Base-by-base conservation (phyloP, 371 early-diverging fungal species). In the Umbelopsis sp. region DNA sequence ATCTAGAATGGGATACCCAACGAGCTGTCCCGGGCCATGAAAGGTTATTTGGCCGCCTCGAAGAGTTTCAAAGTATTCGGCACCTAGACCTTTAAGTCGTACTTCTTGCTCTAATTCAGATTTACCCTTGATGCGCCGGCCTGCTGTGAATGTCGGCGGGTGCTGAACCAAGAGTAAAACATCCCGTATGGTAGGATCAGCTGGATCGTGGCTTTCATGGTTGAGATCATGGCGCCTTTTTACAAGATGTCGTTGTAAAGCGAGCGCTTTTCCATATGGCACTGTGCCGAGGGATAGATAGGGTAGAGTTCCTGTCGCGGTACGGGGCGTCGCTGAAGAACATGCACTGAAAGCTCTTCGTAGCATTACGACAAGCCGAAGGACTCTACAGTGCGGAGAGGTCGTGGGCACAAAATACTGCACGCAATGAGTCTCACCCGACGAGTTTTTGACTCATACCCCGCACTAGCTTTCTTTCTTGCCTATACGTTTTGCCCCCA, bases 1-100 rank as follows among this genome's bases (percentile, higher is more conserved):
- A 72, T 96, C 85, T 11, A 98, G 45, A 51, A 96, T 95, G 3
- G 99, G 99, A 75, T 99, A 99, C 11, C 91, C 96, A 25, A 99
- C 94, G 45, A 99, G 80, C 80, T 99, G 99, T 0, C 98, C 98
- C 3, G 98, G 99, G 0, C 98, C 98, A 81, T 99, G 99, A 74
- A 91, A 99, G 0, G 99, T 99, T 7, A 92, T 87, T 79, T 99
- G 93, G 7, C 99, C 99, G 22, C 99, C 99, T 14, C 98, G 83
- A 77, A 86, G 78, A 0, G 89, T 87, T 81, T 94, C 92, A 63
- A 81, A 87, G 76, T 94, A 97, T 32, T 92, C 93, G 22, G 95
- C 92, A 3, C 93, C 94, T 14, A 91, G 72, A 0, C 44, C 45
- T 29, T 76, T 73, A 63, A 96, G 69, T 44, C 91, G 77, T 5